Conservation (phyloP, 2,329 filamentous ascomycete species). For the Ophiobolus disseminans region DNA sequence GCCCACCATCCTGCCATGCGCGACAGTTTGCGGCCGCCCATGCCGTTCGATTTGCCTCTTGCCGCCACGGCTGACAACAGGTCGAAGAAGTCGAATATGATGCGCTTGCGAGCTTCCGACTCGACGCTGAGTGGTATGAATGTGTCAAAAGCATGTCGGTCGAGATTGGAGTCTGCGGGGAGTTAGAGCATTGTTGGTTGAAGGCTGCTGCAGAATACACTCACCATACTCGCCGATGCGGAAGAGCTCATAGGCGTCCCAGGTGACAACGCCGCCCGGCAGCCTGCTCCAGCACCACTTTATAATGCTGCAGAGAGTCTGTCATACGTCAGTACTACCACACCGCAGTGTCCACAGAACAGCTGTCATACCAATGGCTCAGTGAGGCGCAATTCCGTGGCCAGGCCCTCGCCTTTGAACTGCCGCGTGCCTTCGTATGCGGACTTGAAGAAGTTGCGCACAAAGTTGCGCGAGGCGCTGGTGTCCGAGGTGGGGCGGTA, state of each 20-base stretch:
- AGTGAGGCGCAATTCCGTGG: conserved; percentile 87
- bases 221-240: conserved; percentile 90
- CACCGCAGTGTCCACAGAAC: conserved; percentile 1
- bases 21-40: conserved; percentile 91
- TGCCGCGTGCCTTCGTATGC: conserved; percentile 64
- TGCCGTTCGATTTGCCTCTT: conserved; percentile 89
- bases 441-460: conserved; percentile 88
- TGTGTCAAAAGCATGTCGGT: conserved; percentile 90
- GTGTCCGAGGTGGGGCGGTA: conserved; percentile 94
- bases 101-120: conserved; percentile 80
- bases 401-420: conserved; percentile 71
- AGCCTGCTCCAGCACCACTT: conserved; percentile 99
- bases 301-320: conserved; percentile 91
- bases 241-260: conserved; percentile 97
- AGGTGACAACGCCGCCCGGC: conserved; percentile 88
- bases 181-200: not conserved
- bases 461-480: conserved; percentile 87
- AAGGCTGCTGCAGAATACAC: conserved; percentile 15
- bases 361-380: conserved; percentile 80
- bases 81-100: conserved; percentile 97
- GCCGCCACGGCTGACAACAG: conserved; percentile 89
- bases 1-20: conserved; percentile 98
- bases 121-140: conserved; percentile 96
- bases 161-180: conserved; percentile 81
- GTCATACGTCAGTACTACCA: conserved; percentile 23